Conservation (phyloP, 2,329 filamentous ascomycete genomes). For the Pseudocercospora fijiensis region DNA sequence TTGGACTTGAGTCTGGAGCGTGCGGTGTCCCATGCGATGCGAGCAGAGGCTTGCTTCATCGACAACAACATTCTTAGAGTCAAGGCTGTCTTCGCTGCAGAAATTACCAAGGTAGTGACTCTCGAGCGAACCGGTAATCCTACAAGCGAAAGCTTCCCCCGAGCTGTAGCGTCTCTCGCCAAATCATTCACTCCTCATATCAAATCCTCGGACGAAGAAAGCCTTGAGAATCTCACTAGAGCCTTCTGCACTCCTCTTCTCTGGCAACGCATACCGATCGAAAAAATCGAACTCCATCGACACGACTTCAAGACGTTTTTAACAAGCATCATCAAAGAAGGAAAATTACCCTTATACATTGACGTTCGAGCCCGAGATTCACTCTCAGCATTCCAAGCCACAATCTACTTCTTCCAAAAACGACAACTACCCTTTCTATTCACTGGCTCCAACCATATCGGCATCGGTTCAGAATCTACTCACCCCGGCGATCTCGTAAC, state of each 20-base stretch:
- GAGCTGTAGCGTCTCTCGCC: conserved; percentile 8
- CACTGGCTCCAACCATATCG: conserved; percentile 7
- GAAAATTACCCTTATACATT: background rate
- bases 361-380: background rate
- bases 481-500: conserved; percentile 8
- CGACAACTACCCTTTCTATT: conserved; percentile 10
- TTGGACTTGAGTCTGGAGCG: conserved; percentile 9
- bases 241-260: conserved; percentile 9
- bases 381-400: background rate
- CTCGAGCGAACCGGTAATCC: background rate
- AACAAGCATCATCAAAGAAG: background rate
- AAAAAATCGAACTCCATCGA: background rate
- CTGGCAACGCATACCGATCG: background rate
- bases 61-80: conserved; percentile 1
- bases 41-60: background rate
- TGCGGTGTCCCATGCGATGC: conserved; percentile 11
- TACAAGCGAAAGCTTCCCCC: background rate
- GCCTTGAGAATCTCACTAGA: conserved; percentile 4
- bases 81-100: conserved; percentile 7
- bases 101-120: background rate
- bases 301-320: conserved; percentile 1
- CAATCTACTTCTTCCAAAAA: conserved; percentile 9
- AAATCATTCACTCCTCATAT: conserved; percentile 12
- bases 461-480: conserved; percentile 4
- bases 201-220: too few relatives aligned